Evolutionary conservation across 805 yeast species (phyloP).

Genomic region (Ascoidea rubescens): DNA sequence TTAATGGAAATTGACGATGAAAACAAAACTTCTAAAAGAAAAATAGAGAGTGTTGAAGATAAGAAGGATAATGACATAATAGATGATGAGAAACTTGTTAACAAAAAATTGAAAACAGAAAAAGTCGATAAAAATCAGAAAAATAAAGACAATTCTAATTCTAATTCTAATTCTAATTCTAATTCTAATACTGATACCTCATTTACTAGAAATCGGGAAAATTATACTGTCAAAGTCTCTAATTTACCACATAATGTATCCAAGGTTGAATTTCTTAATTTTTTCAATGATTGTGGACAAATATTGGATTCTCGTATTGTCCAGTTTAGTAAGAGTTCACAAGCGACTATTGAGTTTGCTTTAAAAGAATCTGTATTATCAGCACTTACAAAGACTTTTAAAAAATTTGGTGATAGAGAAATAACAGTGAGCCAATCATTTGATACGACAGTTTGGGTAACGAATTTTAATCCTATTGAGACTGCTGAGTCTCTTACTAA

Average conservation of each 20-base stretch:
- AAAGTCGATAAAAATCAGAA: background rate
- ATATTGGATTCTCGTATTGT: slow-evolving; percentile 23
- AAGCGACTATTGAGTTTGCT: slow-evolving; percentile 49
- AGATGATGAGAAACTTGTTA: slow-evolving; percentile 2
- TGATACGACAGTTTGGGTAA: slow-evolving; percentile 50
- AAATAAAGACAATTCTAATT: background rate
- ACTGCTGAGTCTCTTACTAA: slow-evolving; percentile 23
- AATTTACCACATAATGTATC: slow-evolving; percentile 28
- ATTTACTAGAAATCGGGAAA: slow-evolving; percentile 40
- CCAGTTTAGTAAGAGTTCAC: slow-evolving; percentile 10
- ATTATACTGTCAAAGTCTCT: slow-evolving; percentile 37
- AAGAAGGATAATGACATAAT: background rate
- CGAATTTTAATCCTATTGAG: slow-evolving; percentile 54
- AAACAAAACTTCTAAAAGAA: too few species aligned
- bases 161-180: too few species aligned
- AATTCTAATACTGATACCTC: too few species aligned
- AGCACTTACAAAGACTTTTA: slow-evolving; percentile 47
- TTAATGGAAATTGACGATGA: too few species aligned
- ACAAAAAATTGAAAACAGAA: slow-evolving; percentile 1
- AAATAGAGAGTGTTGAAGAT: background rate
- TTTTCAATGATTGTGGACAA: slow-evolving; percentile 51
- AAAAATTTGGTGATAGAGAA: slow-evolving; percentile 26
- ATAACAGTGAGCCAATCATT: slow-evolving; percentile 31
- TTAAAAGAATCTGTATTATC: slow-evolving; percentile 32
- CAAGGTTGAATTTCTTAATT: slow-evolving; percentile 23